These are phyloP conservation scores for Paratinospora sagittata DNA, from an alignment of 164 flowering plant genomes.

Conservation along the genomic window DNA sequence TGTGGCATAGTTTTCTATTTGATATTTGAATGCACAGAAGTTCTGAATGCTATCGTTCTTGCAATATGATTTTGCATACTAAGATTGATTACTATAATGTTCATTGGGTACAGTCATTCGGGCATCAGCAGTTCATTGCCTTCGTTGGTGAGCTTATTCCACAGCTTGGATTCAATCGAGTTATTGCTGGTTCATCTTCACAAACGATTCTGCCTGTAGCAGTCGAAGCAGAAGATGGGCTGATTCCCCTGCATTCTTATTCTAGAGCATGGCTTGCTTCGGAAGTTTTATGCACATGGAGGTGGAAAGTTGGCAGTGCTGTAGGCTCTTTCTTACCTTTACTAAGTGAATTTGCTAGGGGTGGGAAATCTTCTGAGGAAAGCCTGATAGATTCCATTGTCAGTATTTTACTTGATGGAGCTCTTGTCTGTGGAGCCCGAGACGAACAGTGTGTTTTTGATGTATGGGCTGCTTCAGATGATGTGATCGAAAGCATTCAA, in stretches of 20 bases:
- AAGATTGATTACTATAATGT: not conserved
- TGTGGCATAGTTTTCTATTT: not conserved
- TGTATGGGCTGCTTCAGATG: slow-evolving; percentile 38
- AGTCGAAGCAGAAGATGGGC: slow-evolving; percentile 24
- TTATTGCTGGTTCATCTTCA: slow-evolving; percentile 37
- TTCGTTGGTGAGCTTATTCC: slow-evolving; percentile 56
- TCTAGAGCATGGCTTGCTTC: slow-evolving; percentile 84
- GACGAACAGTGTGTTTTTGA: slow-evolving; percentile 23
- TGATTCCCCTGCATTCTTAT: slow-evolving; percentile 16
- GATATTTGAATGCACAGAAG: not conserved
- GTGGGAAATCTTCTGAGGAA: slow-evolving; percentile 19
- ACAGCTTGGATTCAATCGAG: slow-evolving; percentile 49
- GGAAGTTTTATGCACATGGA: slow-evolving; percentile 90
- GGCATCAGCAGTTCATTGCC: slow-evolving; percentile 41
- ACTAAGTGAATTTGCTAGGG: slow-evolving; percentile 38
- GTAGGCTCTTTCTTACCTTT: slow-evolving; percentile 58
- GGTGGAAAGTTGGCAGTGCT: slow-evolving; percentile 79
- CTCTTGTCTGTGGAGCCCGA: slow-evolving; percentile 52
- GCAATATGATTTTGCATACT: not conserved
- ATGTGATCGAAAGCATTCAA: slow-evolving; percentile 50
- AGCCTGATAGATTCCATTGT: slow-evolving; percentile 48
- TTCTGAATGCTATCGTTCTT: not conserved
- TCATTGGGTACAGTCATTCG: slow-evolving; percentile 35
- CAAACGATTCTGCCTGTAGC: slow-evolving; percentile 13
- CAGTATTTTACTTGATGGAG: slow-evolving; percentile 68